These are phyloP conservation scores for Macrolepiota fuliginosa DNA, from an alignment of 768 basidiomycete species.

Conservation along the genomic window DNA sequence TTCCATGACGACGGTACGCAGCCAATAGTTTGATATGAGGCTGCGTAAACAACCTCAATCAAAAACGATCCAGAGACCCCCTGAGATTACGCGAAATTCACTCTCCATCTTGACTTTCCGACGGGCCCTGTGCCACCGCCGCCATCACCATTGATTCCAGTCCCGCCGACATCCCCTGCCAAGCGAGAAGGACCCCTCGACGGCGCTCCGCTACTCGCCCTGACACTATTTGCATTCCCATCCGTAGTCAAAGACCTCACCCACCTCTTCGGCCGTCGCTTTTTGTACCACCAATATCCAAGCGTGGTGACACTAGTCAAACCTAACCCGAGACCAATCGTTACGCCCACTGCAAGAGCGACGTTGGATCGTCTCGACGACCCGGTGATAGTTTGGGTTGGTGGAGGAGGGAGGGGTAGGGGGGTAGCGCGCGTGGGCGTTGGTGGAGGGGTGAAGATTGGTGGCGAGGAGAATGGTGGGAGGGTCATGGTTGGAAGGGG, in stretches of 20 bases:
- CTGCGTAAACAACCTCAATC: no score
- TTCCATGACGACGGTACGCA: no score
- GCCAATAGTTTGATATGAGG: no score
- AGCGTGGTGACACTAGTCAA: not conserved
- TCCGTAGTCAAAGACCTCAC: not conserved
- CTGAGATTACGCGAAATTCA: not conserved
- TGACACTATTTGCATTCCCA: not conserved
- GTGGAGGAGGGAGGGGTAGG: not conserved
- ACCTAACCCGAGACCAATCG: constrained; percentile 6
- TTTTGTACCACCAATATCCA: constrained; percentile 5
- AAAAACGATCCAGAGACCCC: no score
- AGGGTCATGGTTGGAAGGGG: constrained; percentile 10
- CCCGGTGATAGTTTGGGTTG: not conserved
- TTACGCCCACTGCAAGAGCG: constrained; percentile 9
- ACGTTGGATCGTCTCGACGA: constrained; percentile 1
- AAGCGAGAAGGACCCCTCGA: not conserved
- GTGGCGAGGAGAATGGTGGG: constrained; percentile 8
- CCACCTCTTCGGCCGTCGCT: not conserved
- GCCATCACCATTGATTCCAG: not conserved
- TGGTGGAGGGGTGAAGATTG: constrained; percentile 8
- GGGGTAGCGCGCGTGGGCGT: not conserved
- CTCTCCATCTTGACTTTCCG: not conserved
- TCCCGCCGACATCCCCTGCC: not conserved
- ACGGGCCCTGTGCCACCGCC: not conserved
- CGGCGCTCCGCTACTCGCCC: not conserved